phyloP scores from a whole-genome alignment of 805 yeast species.

The Wickerhamia fluorescens region DNA sequence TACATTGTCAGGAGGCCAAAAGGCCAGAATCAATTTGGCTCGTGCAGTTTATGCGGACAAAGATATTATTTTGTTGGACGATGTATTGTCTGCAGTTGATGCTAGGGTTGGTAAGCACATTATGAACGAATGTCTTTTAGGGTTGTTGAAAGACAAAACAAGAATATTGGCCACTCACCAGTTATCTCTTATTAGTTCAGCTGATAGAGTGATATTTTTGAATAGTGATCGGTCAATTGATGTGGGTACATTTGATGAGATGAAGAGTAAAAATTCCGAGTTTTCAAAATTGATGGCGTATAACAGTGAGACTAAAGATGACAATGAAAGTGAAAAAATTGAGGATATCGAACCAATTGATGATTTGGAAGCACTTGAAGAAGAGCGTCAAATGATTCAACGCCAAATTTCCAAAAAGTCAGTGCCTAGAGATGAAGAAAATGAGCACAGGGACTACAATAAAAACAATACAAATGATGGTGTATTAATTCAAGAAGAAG shows the following conservation, averaged over 20 bases:
- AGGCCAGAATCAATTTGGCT: slow-evolving; percentile 74
- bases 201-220: slow-evolving; percentile 64
- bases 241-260: slow-evolving; percentile 53
- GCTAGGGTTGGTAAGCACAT: slow-evolving; percentile 81
- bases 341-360: slow-evolving; percentile 6
- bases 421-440: slow-evolving; percentile 22
- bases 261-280: slow-evolving; percentile 31
- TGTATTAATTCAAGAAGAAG: slow-evolving; percentile 10
- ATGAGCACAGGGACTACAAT: slow-evolving; percentile 24
- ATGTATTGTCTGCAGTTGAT: slow-evolving; percentile 79
- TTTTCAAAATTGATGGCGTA: slow-evolving; percentile 35
- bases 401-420: slow-evolving; percentile 7
- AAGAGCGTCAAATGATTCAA: slow-evolving; percentile 6
- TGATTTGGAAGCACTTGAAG: slow-evolving; percentile 4
- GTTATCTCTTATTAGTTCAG: slow-evolving; percentile 58
- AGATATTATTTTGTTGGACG: slow-evolving; percentile 67
- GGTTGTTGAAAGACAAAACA: slow-evolving; percentile 51
- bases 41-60: slow-evolving; percentile 68
- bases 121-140: slow-evolving; percentile 60
- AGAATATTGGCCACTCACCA: slow-evolving; percentile 82
- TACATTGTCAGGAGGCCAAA: slow-evolving; percentile 85
- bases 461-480: slow-evolving; percentile 13
- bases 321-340: slow-evolving; percentile 8
- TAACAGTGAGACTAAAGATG: slow-evolving; percentile 19
- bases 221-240: slow-evolving; percentile 57